Evolutionary conservation across 129 eudicot genomes (phyloP).

Genomic region (Artemisia annua): DNA sequence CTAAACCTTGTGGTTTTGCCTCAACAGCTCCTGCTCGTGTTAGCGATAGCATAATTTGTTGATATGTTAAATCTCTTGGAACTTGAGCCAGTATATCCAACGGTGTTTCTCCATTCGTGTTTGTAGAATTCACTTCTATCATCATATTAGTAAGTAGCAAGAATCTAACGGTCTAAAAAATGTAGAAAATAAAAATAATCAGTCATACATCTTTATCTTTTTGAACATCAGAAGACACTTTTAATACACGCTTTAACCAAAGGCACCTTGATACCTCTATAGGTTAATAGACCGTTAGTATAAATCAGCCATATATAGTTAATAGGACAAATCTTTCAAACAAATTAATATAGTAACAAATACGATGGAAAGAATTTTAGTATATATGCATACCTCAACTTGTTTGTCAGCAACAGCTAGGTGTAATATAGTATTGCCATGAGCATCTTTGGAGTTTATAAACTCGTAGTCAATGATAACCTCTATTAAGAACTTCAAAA

Average conservation of each 20-base stretch:
- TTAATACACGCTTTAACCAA: neutral
- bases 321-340: neutral
- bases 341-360: neutral
- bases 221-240: too few species aligned
- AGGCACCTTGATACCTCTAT: neutral
- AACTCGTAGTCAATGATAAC: conserved; percentile 30
- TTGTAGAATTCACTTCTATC: conserved; percentile 28
- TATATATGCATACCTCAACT: conserved; percentile 39
- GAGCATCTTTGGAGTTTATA: conserved; percentile 36
- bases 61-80: conserved; percentile 23
- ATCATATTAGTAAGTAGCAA: conserved; percentile 24
- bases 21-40: conserved; percentile 29
- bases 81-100: conserved; percentile 31
- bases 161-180: conserved; percentile 25
- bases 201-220: neutral
- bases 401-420: conserved; percentile 45
- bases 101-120: conserved; percentile 30
- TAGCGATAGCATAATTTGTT: conserved; percentile 20
- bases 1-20: neutral
- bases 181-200: neutral
- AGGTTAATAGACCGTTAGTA: neutral
- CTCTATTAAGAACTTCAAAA: conserved; percentile 40
- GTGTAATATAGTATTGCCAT: conserved; percentile 46
- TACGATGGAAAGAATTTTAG: neutral
- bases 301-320: neutral